Percentiles rank a stretch among this genome's conserved stretches.
phyloP scores from a whole-genome alignment of 164 flowering plant genomes.

The Aristolochia fimbriata region DNA sequence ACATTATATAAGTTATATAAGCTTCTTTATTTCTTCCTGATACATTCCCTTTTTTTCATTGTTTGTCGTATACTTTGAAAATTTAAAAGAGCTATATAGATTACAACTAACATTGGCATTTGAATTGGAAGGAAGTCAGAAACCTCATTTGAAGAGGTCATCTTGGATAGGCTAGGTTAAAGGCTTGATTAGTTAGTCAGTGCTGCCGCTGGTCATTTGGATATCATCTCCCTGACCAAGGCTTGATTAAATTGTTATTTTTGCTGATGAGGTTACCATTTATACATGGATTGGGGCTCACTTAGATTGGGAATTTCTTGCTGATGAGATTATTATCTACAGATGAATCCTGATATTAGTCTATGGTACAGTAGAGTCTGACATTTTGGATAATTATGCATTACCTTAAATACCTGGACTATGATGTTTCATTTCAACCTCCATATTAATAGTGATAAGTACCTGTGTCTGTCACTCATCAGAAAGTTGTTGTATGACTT shows the following conservation, averaged over 20 bases:
- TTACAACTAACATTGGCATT: no score
- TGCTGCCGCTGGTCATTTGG: no score
- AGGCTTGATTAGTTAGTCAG: no score
- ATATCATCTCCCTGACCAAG: background rate
- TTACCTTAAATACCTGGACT: no score
- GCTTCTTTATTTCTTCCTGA: background rate
- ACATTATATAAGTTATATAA: background rate
- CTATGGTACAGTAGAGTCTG: background rate
- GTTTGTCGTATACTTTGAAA: no score
- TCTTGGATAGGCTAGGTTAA: no score
- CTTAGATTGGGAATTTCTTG: constrained; percentile 1
- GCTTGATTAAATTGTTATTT: background rate
- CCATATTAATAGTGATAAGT: background rate
- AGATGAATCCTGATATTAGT: background rate
- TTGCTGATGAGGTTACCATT: constrained; percentile 3
- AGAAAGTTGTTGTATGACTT: background rate
- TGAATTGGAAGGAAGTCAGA: no score
- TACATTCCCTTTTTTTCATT: background rate
- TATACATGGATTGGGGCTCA: background rate
- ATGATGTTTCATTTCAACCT: background rate
- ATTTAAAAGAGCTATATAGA: no score
- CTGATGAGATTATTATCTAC: background rate
- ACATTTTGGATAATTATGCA: no score
- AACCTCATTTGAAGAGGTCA: no score
- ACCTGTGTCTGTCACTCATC: background rate